phyloP scores from a whole-genome alignment of 1,284 basidiomycete species.

The Gyrodon tennesseensis region DNA sequence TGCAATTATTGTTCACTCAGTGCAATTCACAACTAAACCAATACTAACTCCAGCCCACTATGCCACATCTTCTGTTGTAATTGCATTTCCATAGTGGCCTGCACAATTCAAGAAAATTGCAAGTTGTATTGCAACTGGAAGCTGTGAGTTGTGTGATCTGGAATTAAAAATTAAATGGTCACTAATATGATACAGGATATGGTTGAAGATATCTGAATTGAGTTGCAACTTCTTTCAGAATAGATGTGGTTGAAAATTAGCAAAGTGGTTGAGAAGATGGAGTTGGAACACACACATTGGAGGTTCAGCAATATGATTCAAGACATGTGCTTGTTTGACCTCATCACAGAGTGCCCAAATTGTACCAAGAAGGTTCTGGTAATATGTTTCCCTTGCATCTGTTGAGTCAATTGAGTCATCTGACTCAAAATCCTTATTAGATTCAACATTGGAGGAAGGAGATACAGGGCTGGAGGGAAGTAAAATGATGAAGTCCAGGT shows the following conservation, averaged over 20 bases:
- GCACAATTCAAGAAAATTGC: constrained; percentile 17
- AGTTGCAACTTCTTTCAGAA: constrained; percentile 3
- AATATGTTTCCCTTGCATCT: neutral
- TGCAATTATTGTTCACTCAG: constrained; percentile 11
- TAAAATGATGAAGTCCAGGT: neutral
- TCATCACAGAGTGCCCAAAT: neutral
- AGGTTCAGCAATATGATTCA: neutral
- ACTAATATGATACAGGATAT: constrained; percentile 2
- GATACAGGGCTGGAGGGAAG: neutral
- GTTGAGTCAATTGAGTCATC: neutral
- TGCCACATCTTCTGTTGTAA: constrained; percentile 38
- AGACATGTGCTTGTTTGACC: neutral
- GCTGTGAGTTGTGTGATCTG: constrained; percentile 27
- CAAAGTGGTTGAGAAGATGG: constrained; percentile 1
- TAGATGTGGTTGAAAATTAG: neutral
- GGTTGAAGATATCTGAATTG: constrained; percentile 4
- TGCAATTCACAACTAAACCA: constrained; percentile 37
- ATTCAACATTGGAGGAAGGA: no score
- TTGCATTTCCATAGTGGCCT: constrained; percentile 23
- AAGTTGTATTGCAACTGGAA: constrained; percentile 39
- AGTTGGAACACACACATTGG: neutral
- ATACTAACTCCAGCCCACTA: constrained; percentile 43
- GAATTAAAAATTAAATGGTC: constrained; percentile 10
- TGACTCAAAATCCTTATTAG: no score
- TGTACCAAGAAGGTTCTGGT: neutral